phyloP scores from a whole-genome alignment of 2,329 filamentous ascomycete genomes.

The Neofusicoccum sp. region DNA sequence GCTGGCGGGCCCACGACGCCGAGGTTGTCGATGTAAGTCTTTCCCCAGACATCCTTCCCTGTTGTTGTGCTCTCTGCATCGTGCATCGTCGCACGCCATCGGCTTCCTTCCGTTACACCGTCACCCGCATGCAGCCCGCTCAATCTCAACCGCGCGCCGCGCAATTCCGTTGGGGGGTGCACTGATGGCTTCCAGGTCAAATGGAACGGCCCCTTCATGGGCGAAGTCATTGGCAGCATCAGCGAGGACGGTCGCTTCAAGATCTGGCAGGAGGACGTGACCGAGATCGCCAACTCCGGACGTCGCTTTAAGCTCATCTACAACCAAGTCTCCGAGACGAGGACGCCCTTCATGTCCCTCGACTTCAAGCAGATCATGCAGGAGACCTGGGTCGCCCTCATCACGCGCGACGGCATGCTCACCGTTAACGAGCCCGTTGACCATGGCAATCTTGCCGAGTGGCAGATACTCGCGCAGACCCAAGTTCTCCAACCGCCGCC shows the following conservation, averaged over 20 bases:
- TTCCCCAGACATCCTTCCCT: not conserved
- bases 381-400: slow-evolving; percentile 81
- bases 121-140: not conserved
- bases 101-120: slow-evolving; percentile 1
- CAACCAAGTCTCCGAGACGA: slow-evolving; percentile 64
- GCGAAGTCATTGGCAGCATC: slow-evolving; percentile 83
- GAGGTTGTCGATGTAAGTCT: slow-evolving; percentile 78
- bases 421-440: slow-evolving; percentile 82
- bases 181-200: slow-evolving; percentile 61
- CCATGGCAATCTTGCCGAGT: slow-evolving; percentile 76
- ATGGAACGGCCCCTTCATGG: slow-evolving; percentile 89
- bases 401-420: slow-evolving; percentile 78
- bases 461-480: slow-evolving; percentile 72
- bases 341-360: slow-evolving; percentile 71
- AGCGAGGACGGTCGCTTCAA: slow-evolving; percentile 88
- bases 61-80: slow-evolving; percentile 19
- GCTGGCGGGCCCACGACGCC: slow-evolving; percentile 84
- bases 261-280: slow-evolving; percentile 88
- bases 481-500: slow-evolving; percentile 65
- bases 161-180: not conserved
- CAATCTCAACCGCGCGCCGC: not conserved
- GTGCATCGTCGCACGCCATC: slow-evolving; percentile 23
- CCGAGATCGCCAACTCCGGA: slow-evolving; percentile 69
- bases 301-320: slow-evolving; percentile 74
- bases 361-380: slow-evolving; percentile 82